These are phyloP conservation scores for Monilinia polystroma DNA, from an alignment of 2,329 filamentous ascomycete genomes.

Conservation along the genomic window DNA sequence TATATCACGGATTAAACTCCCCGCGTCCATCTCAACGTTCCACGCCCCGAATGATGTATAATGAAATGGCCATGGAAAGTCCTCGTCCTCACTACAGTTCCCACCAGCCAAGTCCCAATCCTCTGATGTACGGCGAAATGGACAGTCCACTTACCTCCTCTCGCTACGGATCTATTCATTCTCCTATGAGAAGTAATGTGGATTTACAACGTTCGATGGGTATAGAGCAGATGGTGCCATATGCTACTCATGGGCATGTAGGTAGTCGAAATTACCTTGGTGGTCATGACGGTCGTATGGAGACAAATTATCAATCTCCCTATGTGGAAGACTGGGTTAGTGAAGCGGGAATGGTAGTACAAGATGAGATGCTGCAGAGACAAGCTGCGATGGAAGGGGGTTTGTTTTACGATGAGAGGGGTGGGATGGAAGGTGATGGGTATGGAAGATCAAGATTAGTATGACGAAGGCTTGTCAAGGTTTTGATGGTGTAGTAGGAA, in stretches of 20 bases:
- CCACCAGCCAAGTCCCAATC: not conserved
- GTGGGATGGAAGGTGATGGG: not conserved
- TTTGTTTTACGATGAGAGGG: slow-evolving; percentile 11
- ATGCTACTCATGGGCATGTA: not conserved
- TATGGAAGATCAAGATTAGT: slow-evolving; percentile 8
- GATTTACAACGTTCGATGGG: not conserved
- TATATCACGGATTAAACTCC: not conserved
- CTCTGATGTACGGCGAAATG: slow-evolving; percentile 13
- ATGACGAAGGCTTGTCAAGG: not conserved
- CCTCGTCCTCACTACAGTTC: not conserved
- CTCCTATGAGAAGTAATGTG: not conserved
- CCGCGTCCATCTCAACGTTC: not conserved
- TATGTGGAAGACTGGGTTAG: slow-evolving; percentile 22
- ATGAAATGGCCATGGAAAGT: slow-evolving; percentile 1
- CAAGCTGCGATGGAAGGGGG: slow-evolving; percentile 9
- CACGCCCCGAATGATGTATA: slow-evolving; percentile 14
- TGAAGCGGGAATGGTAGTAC: slow-evolving; percentile 9
- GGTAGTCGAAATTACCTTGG: not conserved
- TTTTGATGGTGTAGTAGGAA: not conserved
- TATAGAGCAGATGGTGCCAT: slow-evolving; percentile 1
- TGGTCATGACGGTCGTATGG: not conserved
- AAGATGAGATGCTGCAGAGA: slow-evolving; percentile 16
- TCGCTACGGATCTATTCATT: slow-evolving; percentile 18
- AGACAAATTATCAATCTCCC: slow-evolving; percentile 19
- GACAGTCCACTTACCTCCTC: slow-evolving; percentile 18